A percentile compares a stretch with the other conserved stretches of the same genome.
These are phyloP conservation scores for Cyberlindnera maclurae DNA, from an alignment of 805 yeast genomes.

Conservation along the genomic window DNA sequence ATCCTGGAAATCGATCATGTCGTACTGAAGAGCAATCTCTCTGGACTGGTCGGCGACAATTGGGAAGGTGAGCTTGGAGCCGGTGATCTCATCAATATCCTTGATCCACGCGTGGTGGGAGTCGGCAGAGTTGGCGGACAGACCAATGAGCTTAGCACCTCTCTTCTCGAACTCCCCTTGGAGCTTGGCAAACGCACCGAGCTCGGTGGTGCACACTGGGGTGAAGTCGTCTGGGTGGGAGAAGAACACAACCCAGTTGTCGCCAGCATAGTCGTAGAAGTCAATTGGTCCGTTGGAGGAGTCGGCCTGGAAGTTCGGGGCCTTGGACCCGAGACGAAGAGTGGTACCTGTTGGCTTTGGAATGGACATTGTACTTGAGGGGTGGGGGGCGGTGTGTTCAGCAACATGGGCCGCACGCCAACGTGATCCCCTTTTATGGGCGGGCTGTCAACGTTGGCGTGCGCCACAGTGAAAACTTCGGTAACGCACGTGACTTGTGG, in stretches of 20 bases:
- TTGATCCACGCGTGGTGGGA: constrained; percentile 64
- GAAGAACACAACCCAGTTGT: constrained; percentile 60
- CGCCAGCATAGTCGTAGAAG: constrained; percentile 57
- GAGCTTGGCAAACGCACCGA: constrained; percentile 68
- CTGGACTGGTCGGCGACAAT: constrained; percentile 61
- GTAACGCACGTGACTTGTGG: no score
- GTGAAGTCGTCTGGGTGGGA: constrained; percentile 77
- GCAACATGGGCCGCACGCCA: no score
- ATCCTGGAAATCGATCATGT: constrained; percentile 68
- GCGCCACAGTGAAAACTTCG: no score
- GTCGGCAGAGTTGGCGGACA: constrained; percentile 56
- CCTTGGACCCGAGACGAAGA: constrained; percentile 50
- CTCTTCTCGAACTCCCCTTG: constrained; percentile 63
- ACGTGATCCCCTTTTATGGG: no score
- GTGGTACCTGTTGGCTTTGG: constrained; percentile 33
- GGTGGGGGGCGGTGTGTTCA: constrained; percentile 5
- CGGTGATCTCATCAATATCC: constrained; percentile 64
- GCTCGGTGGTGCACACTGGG: constrained; percentile 74
- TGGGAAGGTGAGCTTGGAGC: constrained; percentile 52
- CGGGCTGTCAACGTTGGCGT: no score
- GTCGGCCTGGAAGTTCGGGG: constrained; percentile 61
- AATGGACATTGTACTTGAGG: constrained; percentile 28
- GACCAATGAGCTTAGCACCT: constrained; percentile 59
- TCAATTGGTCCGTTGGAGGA: constrained; percentile 57
- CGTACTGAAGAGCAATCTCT: constrained; percentile 53